A percentile compares a stretch with the other conserved stretches of the same genome.
phyloP scores from a whole-genome alignment of 2,329 filamentous ascomycete species.

The Nothophaeocryptopus gaeumannii region DNA sequence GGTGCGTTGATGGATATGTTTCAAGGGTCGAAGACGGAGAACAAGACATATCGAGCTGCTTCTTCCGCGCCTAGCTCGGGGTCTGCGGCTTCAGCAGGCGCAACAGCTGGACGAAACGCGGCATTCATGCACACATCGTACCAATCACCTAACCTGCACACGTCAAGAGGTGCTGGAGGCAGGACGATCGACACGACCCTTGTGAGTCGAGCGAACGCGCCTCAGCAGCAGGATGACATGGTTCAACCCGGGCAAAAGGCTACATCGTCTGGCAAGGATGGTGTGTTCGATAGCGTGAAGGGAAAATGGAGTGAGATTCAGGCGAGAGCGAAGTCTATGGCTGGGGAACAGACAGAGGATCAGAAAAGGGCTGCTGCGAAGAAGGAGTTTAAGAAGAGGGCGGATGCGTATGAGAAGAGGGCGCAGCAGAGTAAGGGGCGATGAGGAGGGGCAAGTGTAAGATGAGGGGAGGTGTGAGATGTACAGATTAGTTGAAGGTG shows the following conservation, averaged over 20 bases:
- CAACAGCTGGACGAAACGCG: conserved; percentile 7
- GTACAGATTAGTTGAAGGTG: no score
- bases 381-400: conserved; percentile 25
- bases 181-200: conserved; percentile 20
- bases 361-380: conserved; percentile 11
- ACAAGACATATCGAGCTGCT: background rate
- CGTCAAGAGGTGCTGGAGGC: background rate
- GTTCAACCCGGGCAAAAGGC: conserved; percentile 14
- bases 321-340: background rate
- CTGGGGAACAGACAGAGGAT: conserved; percentile 4
- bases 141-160: conserved; percentile 20
- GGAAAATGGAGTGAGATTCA: conserved; percentile 1
- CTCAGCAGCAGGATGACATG: conserved; percentile 13
- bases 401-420: conserved; percentile 30
- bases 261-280: background rate
- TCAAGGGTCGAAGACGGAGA: conserved; percentile 3
- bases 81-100: conserved; percentile 5
- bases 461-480: no score
- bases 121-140: conserved; percentile 21
- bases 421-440: background rate
- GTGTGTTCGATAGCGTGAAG: conserved; percentile 12
- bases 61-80: background rate
- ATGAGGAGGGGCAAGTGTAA: no score
- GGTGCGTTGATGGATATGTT: background rate
- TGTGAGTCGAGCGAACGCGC: conserved; percentile 12